Evolutionary conservation across 2,329 filamentous ascomycete species (phyloP), one percentile per base, ranked within the genome.

Genomic region (Colletotrichum musae): DNA sequence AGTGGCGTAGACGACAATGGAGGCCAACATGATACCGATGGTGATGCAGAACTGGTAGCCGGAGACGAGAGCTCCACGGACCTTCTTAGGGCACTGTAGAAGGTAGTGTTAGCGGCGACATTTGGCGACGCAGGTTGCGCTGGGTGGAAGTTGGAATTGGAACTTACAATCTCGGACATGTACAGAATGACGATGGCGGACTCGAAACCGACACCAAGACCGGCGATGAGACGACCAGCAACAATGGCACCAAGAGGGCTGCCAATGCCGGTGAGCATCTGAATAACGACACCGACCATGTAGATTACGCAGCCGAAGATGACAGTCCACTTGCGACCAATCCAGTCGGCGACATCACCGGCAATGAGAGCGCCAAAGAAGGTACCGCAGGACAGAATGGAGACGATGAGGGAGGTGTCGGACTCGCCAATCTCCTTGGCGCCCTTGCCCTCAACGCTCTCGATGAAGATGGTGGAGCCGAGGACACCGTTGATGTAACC

Each of bases 1-100:
- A 65, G 91, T 93, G 59, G 80, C 91, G 79, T 96, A 94, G 80
- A 92, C 89, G 75, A 96, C 89, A 74, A 89, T 90, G 1, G 92
- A 88, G 24, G 93, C 93, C 70, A 95, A 81, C 78, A 95, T 84
- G 72, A 96, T 83, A 81, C 93, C 93, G 72, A 95, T 87, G 70
- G 93, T 95, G 79, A 95, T 91, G 80, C 90, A 94, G 85, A 94
- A 94, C 78, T 95, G 93, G 84, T 95, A 95, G 5, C 92, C 92
- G 1, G 92, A 89, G n/a, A 95, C 93, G 58, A 95, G 87, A 64
- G 92, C 91, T 77, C 93, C 93, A 76, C 93, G 80, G 72, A 96
- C 91, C 80, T 93, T 93, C 80, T 87, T 88, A 68, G 92, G 91
- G 72, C 83, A 82, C 80, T 80, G 36, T 50, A 6, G n/a, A 13